A percentile compares a stretch with the other conserved stretches of the same genome.
Evolutionary conservation across 2,329 filamentous ascomycete species (phyloP).

Genomic region (Stromatinia cepivora): DNA sequence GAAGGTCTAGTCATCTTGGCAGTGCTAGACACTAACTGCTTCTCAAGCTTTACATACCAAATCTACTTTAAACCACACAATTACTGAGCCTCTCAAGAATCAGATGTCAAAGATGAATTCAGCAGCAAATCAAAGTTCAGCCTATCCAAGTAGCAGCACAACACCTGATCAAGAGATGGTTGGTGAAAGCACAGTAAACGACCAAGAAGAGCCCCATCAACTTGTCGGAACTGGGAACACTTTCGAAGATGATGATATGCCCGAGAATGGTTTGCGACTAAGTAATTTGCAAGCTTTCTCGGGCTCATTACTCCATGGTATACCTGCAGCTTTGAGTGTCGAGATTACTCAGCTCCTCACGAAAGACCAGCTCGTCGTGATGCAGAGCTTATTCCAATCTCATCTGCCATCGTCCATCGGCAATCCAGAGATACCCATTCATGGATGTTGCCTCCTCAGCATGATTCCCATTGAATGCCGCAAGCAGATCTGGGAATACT

Average conservation of each 20-base stretch:
- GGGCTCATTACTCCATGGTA: neutral
- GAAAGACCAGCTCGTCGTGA: neutral
- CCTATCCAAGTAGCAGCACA: neutral
- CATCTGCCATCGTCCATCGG: neutral
- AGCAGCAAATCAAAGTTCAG: neutral
- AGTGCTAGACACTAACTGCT: too few relatives aligned
- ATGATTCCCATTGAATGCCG: neutral
- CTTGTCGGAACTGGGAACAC: neutral
- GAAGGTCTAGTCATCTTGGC: too few relatives aligned
- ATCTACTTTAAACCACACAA: neutral
- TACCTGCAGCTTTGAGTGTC: neutral
- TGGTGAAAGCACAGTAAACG: neutral
- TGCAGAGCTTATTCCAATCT: neutral
- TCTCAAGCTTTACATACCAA: neutral
- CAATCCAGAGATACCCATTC: neutral
- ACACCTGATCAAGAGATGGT: neutral
- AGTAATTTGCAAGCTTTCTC: fast-evolving
- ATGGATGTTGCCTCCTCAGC: neutral
- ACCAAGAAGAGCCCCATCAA: neutral
- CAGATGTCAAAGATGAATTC: neutral
- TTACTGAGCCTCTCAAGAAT: neutral
- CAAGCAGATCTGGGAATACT: neutral
- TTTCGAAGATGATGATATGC: neutral
- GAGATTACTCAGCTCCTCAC: neutral
- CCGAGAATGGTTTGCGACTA: neutral